Evolutionary conservation across 148 eudicot species (phyloP), one percentile per base, ranked within the genome.

Genomic region (Chenopodium suecicum): DNA sequence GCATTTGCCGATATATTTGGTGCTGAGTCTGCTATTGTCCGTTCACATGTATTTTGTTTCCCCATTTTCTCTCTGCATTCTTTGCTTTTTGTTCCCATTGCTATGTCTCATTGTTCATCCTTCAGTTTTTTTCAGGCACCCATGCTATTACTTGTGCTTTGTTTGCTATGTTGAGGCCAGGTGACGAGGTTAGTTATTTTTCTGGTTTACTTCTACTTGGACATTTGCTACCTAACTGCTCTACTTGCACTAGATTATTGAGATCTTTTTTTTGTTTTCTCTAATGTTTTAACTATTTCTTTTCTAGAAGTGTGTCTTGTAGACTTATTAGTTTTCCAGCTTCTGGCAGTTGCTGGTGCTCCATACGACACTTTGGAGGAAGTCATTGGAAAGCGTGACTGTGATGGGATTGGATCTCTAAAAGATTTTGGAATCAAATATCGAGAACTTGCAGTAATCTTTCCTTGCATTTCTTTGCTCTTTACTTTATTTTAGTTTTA

Each of bases 141-240:
- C 98, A 95, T 90, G 98, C 98, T 46, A 95, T 95, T 87, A 93
- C 97, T 65, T 95, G 98, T 89, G 98, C 97, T 27, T 85, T 95
- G 86, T 95, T 95, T 90, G 97, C 96, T 84, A 91, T 95, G 74
- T 86, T 95, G 63, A 90, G 98, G 89, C 98, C 98, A 31, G 96
- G 94, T 60, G 92, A 95, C 83, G 97, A 95, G 94, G 98, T 95
- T 77, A 82, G 88, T 75, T 76, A 56, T 9, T 48, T 74, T 25
- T 63, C 74, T 70, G 11, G 23, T 63, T 80, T 48, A 32, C 70
- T 48, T 72, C 74, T 17, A 71, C 23, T 78, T 75, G 3, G 4
- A 48, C 22, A 23, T 17, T 54, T 14, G 22, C 25, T 47, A 6
- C 47, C 23, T 62, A 37, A 44, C 54, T 46, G 75, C 54, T 72